Evolutionary conservation across 306 rosid species (phyloP).

Genomic region (Medicago arabica): DNA sequence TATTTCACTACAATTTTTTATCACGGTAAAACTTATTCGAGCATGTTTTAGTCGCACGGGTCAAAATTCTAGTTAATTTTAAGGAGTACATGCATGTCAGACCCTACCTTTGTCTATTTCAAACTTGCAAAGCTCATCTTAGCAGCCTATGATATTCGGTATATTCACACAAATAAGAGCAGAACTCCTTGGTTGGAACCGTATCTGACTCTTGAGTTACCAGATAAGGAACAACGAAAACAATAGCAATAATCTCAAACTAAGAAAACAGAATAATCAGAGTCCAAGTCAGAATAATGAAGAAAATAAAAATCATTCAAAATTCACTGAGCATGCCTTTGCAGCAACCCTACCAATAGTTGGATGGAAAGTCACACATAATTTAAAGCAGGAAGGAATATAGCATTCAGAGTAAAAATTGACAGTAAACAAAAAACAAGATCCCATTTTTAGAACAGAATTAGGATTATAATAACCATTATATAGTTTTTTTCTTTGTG

Average conservation of each 20-base stretch:
- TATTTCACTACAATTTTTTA: too few relatives aligned
- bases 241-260: conserved; percentile 2
- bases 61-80: too few relatives aligned
- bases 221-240: conserved; percentile 25
- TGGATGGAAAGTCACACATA: background rate
- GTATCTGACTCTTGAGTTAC: background rate
- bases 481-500: background rate
- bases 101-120: conserved; percentile 86
- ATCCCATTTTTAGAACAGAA: background rate
- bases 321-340: background rate
- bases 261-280: conserved; percentile 1
- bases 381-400: background rate
- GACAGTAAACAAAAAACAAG: background rate
- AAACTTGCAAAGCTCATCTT: conserved; percentile 76
- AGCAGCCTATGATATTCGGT: conserved; percentile 84
- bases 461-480: background rate
- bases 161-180: conserved; percentile 90
- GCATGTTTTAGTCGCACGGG: too few relatives aligned
- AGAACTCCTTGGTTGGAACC: conserved; percentile 75
- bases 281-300: background rate
- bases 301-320: background rate
- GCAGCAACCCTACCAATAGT: background rate
- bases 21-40: too few relatives aligned
- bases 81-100: conserved; percentile 31
- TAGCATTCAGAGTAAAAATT: background rate